Conservation (phyloP, 1,139 yeast species). For the Citeromyces hawaiiensis region DNA sequence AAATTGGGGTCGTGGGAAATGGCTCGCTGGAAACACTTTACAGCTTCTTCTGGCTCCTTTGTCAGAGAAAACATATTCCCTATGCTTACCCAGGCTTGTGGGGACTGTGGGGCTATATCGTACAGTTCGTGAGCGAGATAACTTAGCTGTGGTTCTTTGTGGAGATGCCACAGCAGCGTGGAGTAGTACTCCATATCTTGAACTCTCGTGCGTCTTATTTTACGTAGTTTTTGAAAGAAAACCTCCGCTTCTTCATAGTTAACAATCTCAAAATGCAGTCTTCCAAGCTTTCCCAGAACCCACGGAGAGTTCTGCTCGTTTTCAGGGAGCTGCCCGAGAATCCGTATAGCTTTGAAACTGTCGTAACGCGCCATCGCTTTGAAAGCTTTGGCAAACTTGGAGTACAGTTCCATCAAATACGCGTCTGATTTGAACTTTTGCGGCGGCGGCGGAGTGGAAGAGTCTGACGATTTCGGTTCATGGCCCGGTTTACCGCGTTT, state of each 20-base stretch:
- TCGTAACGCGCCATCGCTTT: conserved; percentile 58
- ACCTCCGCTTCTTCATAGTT: conserved; percentile 68
- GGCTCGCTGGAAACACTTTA: conserved; percentile 77
- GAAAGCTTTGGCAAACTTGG: conserved; percentile 50
- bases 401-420: conserved; percentile 37
- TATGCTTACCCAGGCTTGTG: conserved; percentile 86
- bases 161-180: conserved; percentile 86
- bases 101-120: conserved; percentile 48
- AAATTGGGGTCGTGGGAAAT: conserved; percentile 56
- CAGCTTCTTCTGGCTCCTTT: conserved; percentile 84
- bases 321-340: conserved; percentile 49
- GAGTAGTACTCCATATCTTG: conserved; percentile 89
- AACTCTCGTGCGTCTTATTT: conserved; percentile 63
- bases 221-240: conserved; percentile 50
- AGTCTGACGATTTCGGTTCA: not conserved
- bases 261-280: conserved; percentile 77
- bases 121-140: conserved; percentile 72
- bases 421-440: conserved; percentile 4
- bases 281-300: conserved; percentile 71
- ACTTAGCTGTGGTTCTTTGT: conserved; percentile 69
- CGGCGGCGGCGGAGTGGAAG: conserved; percentile 1
- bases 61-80: conserved; percentile 82
- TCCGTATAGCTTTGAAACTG: conserved; percentile 68
- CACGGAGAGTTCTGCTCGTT: conserved; percentile 68
- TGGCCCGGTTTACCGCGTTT: not conserved